Base-by-base conservation (phyloP, 2,329 filamentous ascomycete species). In the Phyllachora maydis region DNA sequence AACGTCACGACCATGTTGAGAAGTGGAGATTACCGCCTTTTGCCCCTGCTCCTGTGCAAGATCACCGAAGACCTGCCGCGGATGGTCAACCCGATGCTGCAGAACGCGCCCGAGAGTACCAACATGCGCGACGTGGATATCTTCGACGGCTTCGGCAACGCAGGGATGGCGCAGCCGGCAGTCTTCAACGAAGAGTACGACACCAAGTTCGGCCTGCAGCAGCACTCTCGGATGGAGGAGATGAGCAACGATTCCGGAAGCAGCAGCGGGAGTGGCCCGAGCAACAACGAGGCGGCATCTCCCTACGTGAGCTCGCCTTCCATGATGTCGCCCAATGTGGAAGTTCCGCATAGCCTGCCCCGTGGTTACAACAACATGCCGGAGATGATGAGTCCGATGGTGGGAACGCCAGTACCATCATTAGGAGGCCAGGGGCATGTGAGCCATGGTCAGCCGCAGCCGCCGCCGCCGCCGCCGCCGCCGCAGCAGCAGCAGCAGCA, bases 41-140 rank as follows among this genome's bases (percentile, higher is more conserved):
- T 85, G 9, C 78, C 78, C 3, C 56, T 90, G 1, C 57, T 91
- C 2, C 49, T 88, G 26, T 64, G 62, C 41, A 88, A 85, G 49
- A 62, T 85, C 18, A 60, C 71, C 30, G 74, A 85, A 19, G 58
- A 73, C 3, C 49, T 83, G 3, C 73, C 74, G 6, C 56, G 56
- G 9, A 50, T 72, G 10, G 54, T 57, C 28, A 66, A 60, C 32
- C 67, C 66, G 1, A 59, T 65, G 50, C 54, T 72, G 9, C 59
- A 62, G 30, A 59, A 59, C 11, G 52, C 60, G 0, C 66, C 67
- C 0, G n/a, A n/a, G n/a, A n/a, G n/a, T n/a, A 65, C 71, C 23
- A 61, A 51, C 19, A 35, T 52, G 16, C 49, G 42, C 30, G 47
- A 49, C 29, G 53, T 70, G 7, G 67, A 73, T 26, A 64, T 73